A percentile compares a stretch with the other conserved stretches of the same genome.
These are phyloP conservation scores for Elongisporangium undulatum DNA, from an alignment of 352 stramenopile species.

Conservation along the genomic window DNA sequence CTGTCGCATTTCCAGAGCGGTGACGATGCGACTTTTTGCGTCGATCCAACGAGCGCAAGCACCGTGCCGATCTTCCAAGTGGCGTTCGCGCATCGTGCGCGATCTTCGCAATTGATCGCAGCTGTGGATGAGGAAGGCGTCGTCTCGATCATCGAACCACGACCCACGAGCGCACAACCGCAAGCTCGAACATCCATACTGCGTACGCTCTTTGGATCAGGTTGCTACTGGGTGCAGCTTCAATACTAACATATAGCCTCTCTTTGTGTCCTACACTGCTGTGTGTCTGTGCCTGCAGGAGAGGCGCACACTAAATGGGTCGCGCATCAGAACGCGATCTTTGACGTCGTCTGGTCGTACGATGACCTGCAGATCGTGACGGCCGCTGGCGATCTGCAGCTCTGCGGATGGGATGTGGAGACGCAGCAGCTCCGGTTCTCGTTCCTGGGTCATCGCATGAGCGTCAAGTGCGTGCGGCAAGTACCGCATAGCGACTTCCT, in stretches of 20 bases:
- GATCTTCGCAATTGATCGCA: slow-evolving; percentile 20
- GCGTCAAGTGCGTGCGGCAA: slow-evolving; percentile 73
- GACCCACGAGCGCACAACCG: background rate
- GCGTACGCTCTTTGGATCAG: background rate
- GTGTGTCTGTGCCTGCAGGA: slow-evolving; percentile 3
- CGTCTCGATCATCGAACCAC: slow-evolving; percentile 39
- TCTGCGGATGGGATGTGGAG: slow-evolving; percentile 55
- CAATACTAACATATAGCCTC: background rate
- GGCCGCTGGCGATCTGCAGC: slow-evolving; percentile 49
- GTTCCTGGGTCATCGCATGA: slow-evolving; percentile 53
- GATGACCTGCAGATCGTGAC: slow-evolving; percentile 48
- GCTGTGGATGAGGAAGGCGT: slow-evolving; percentile 57
- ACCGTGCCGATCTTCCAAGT: slow-evolving; percentile 49
- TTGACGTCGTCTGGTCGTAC: slow-evolving; percentile 58
- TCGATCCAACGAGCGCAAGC: slow-evolving; percentile 9
- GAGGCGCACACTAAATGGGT: slow-evolving; percentile 16
- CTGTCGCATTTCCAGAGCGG: slow-evolving; percentile 30
- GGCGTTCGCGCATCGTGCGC: slow-evolving; percentile 23
- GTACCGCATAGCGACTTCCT: slow-evolving; percentile 20
- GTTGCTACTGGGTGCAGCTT: background rate
- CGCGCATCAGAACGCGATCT: slow-evolving; percentile 67
- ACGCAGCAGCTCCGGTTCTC: slow-evolving; percentile 24
- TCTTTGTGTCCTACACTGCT: background rate
- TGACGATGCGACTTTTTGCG: slow-evolving; percentile 5
- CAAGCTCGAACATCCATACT: slow-evolving; percentile 4